These are phyloP conservation scores for Phytophthora gonapodyides DNA, from an alignment of 352 stramenopile genomes.

Conservation along the genomic window DNA sequence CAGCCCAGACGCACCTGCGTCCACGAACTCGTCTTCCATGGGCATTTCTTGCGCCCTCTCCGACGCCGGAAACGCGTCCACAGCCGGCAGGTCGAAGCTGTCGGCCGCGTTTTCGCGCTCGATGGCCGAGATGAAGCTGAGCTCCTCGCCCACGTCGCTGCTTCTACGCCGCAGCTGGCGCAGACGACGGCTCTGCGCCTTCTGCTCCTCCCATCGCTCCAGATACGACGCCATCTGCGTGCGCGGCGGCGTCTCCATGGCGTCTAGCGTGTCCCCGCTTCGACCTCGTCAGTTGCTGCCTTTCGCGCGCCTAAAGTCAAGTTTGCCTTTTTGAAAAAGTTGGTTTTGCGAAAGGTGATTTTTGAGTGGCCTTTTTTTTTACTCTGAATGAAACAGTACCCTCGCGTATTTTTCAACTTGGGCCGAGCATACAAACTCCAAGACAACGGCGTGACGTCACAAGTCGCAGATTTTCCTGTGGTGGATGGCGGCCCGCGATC, in stretches of 20 bases:
- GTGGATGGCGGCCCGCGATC: constrained; percentile 30
- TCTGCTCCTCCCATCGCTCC: constrained; percentile 55
- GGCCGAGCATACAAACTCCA: constrained; percentile 18
- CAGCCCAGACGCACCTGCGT: constrained; percentile 53
- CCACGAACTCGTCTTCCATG: constrained; percentile 66
- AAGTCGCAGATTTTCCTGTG: constrained; percentile 38
- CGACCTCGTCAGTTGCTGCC: constrained; percentile 13
- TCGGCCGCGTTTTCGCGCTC: constrained; percentile 30
- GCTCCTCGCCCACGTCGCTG: constrained; percentile 31
- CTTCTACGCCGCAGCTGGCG: constrained; percentile 20
- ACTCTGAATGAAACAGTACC: constrained; percentile 7
- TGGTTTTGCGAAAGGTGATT: not conserved
- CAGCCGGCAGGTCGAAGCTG: constrained; percentile 43
- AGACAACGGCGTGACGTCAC: constrained; percentile 18
- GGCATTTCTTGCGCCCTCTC: constrained; percentile 23
- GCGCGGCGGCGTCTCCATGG: constrained; percentile 39
- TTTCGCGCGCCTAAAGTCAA: constrained; percentile 4
- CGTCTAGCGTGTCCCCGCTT: not conserved
- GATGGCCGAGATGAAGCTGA: constrained; percentile 40
- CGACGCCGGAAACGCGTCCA: constrained; percentile 38
- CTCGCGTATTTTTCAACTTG: constrained; percentile 30
- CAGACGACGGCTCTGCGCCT: constrained; percentile 43
- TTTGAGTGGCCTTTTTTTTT: not conserved
- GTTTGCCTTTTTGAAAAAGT: constrained; percentile 13
- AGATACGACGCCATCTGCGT: constrained; percentile 50